Base-by-base conservation (phyloP, 352 stramenopile genomes). In the Globisporangium sylvaticum region DNA sequence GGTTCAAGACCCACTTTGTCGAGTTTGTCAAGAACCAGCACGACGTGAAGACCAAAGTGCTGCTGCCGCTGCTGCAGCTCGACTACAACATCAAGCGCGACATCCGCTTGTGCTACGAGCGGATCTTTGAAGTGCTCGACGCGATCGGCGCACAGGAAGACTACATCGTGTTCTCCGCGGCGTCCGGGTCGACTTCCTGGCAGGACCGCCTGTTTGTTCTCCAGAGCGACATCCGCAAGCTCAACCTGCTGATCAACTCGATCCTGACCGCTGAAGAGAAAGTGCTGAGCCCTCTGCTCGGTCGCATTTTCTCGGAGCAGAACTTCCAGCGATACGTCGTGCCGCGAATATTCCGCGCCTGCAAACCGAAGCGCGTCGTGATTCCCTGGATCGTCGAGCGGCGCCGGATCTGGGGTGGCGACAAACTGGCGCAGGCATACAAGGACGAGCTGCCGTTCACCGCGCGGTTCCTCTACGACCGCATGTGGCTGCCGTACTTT, bases 361-460 rank as follows among this genome's bases (percentile, higher is more conserved):
- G 74, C 0, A 81, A 76, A 48, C 84, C 87, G 7, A 91, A 91
- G 71, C 73, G 74, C 12, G 72, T 93, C 6, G 83, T 93, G 57
- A 79, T 94, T 12, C 84, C 85, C 8, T 94, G 87, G 87, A 93
- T 94, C 29, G 83, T 93, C 22, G 87, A 94, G 59, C 79, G 84
- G 18, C 87, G 76, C 65, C 82, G 84, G 31, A 68, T 92, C 6
- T 93, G 84, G 87, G 84, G 87, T 46, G 83, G 79, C 53, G 70
- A 68, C 37, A 79, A 87, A 37, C 76, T 83, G 12, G 81, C 82
- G 46, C 77, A 82, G 55, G 78, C 77, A 39, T 89, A 88, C 68
- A 86, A 81, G 64, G 83, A 89, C 57, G 83, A 94, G 44, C 75
- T 94, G 18, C 78, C 85, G 48, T 91, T 94, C 59, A 87, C 81